Base-by-base conservation (phyloP, 768 basidiomycete species). In the Hypholoma sublateritium region DNA sequence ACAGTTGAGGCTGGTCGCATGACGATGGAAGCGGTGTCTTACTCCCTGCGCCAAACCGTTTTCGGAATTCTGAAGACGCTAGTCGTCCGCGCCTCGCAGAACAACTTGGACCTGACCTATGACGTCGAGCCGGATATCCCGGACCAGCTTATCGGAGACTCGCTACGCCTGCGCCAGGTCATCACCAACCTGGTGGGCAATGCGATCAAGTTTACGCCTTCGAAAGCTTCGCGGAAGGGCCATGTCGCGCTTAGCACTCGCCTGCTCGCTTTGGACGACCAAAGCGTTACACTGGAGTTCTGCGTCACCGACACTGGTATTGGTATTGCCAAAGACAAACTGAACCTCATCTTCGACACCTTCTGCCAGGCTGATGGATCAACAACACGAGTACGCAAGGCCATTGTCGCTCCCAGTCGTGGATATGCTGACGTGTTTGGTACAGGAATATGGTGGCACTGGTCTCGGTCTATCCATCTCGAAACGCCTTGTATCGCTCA, bases 11-110 rank as follows among this genome's bases (percentile, higher is more conserved):
- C 96, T 39, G 97, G 97, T 44, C 90, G 96, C 12, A 99, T 99
- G 97, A 98, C 95, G 2, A 97, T 99, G 91, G 97, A 99, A 74
- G 89, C 93, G 25, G 96, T 98, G n/a, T 89, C 95, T 2, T 99
- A 96, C 74, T 98, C 95, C 9, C 81, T 98, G 25, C 90, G 97
- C n/a, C 89, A 94, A 63, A 96, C 93, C 3, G 93, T 98, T 41
- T 98, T 98, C 66, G 93, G 94, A 25, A 97, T 98, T 59, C 83
- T 98, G 67, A 99, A 99, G 77, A 98, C 96, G 0, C 83, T 99
- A 56, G 95, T 98, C 65, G 95, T 98, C 50, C 95, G 95, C 45
- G 97, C 96, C 2, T 92, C 95, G 0, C 95, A 98, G 72, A 95
- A 95, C 73, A 93, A 95, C 65, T 79, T 99, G 57, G 95, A 98